Conservation (phyloP, 2,329 filamentous ascomycete genomes). For the Monosporascus sp. region DNA sequence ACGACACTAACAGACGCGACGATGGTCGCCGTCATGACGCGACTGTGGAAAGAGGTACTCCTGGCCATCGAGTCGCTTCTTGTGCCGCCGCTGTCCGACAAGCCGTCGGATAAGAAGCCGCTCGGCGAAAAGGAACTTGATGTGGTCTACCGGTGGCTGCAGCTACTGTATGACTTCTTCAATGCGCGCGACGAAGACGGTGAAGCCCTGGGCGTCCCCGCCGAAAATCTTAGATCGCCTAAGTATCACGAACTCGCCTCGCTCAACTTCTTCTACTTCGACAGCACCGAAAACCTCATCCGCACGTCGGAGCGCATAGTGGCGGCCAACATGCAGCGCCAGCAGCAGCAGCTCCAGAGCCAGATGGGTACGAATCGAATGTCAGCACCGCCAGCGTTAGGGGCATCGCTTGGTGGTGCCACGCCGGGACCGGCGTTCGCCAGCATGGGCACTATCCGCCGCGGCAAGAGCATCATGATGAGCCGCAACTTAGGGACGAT, state of each 20-base stretch:
- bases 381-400: slow-evolving; percentile 53
- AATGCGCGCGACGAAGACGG: slow-evolving; percentile 82
- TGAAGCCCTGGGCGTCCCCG: slow-evolving; percentile 80
- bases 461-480: slow-evolving; percentile 83
- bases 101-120: slow-evolving; percentile 78
- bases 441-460: slow-evolving; percentile 62
- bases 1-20: slow-evolving; percentile 87
- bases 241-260: slow-evolving; percentile 98
- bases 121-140: slow-evolving; percentile 85
- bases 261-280: slow-evolving; percentile 98
- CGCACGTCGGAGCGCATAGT: slow-evolving; percentile 97
- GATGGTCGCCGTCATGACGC: slow-evolving; percentile 98
- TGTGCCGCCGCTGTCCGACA: slow-evolving; percentile 91
- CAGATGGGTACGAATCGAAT: slow-evolving; percentile 55
- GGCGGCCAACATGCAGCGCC: slow-evolving; percentile 70
- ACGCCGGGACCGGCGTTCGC: slow-evolving; percentile 47
- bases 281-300: slow-evolving; percentile 83
- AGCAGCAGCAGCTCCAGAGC: slow-evolving; percentile 60
- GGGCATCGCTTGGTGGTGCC: slow-evolving; percentile 45
- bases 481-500: slow-evolving; percentile 92
- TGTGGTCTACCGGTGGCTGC: slow-evolving; percentile 90
- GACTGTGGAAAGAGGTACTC: slow-evolving; percentile 95
- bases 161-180: slow-evolving; percentile 90
- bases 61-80: slow-evolving; percentile 85
- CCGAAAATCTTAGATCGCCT: slow-evolving; percentile 88